Conservation (phyloP, 768 basidiomycete genomes). For the Boletus vermiculosoides region DNA sequence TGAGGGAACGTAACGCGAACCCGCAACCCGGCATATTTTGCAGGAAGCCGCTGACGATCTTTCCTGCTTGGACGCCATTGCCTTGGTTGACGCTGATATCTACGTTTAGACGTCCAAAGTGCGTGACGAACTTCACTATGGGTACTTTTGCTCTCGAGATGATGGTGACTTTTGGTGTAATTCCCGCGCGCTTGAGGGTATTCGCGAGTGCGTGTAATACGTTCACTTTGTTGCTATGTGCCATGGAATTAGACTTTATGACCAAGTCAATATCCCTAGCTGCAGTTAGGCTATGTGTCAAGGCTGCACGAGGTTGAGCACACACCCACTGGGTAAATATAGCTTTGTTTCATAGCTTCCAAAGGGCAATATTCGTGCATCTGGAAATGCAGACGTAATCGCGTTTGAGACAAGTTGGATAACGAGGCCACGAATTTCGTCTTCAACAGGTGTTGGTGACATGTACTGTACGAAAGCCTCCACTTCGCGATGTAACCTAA, state of each 20-base stretch:
- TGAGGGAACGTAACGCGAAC: slow-evolving; percentile 77
- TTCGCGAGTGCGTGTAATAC: slow-evolving; percentile 78
- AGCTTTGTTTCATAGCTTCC: slow-evolving; percentile 92
- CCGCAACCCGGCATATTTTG: slow-evolving; percentile 52
- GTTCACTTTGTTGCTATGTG: slow-evolving; percentile 60
- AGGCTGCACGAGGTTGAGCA: slow-evolving; percentile 3
- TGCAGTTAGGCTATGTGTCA: slow-evolving; percentile 11
- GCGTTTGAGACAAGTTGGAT: slow-evolving; percentile 68
- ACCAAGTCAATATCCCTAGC: slow-evolving; percentile 93
- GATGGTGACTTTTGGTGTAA: slow-evolving; percentile 80
- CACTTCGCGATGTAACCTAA: slow-evolving; percentile 84
- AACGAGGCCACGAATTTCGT: slow-evolving; percentile 76
- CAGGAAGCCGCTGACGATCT: slow-evolving; percentile 79
- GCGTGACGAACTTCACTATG: slow-evolving; percentile 92
- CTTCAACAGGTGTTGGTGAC: slow-evolving; percentile 80
- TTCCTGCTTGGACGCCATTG: slow-evolving; percentile 77
- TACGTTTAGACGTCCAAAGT: slow-evolving; percentile 77
- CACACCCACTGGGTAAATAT: slow-evolving; percentile 90
- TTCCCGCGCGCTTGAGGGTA: slow-evolving; percentile 66
- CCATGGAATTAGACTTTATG: slow-evolving; percentile 75
- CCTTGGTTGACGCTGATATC: slow-evolving; percentile 93
- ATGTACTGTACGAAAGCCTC: slow-evolving; percentile 84
- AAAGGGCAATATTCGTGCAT: slow-evolving; percentile 82
- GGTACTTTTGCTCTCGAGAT: slow-evolving; percentile 95
- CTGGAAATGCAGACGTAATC: slow-evolving; percentile 65